Evolutionary conservation across 805 yeast genomes (phyloP).

Genomic region (Pichia heedii): DNA sequence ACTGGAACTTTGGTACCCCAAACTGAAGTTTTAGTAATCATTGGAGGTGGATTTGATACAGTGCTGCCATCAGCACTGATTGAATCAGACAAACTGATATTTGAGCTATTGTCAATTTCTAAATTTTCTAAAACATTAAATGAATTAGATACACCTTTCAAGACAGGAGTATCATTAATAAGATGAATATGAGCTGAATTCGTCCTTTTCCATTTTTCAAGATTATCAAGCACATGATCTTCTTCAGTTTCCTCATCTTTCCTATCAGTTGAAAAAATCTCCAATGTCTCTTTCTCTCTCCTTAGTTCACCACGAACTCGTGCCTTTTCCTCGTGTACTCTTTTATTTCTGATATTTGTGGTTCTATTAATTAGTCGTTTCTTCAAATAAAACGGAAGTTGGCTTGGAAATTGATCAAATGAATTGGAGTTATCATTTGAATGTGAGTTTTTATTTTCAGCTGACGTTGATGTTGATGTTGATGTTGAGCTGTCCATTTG

Average conservation of each 20-base stretch:
- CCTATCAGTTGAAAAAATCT: conserved; percentile 1
- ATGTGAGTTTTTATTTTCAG: neutral
- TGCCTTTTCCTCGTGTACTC: conserved; percentile 47
- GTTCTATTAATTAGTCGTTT: conserved; percentile 52
- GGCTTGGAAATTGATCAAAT: conserved; percentile 13
- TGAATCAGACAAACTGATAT: conserved; percentile 1
- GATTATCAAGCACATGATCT: neutral
- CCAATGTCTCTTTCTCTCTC: conserved; percentile 9
- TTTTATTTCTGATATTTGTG: conserved; percentile 37
- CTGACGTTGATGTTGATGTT: neutral
- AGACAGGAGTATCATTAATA: conserved; percentile 28
- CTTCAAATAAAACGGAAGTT: conserved; percentile 37
- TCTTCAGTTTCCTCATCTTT: neutral
- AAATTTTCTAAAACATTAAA: conserved; percentile 10
- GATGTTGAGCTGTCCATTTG: neutral
- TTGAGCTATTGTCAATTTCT: conserved; percentile 7
- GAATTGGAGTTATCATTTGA: neutral
- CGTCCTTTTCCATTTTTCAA: conserved; percentile 27
- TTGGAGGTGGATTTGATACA: neutral
- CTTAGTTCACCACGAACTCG: conserved; percentile 11
- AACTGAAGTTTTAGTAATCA: conserved; percentile 33
- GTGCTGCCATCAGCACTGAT: conserved; percentile 7
- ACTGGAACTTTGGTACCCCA: conserved; percentile 67
- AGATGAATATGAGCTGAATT: conserved; percentile 26
- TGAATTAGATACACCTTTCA: conserved; percentile 10